Base-by-base conservation (phyloP, 2,329 filamentous ascomycete genomes). In the Aspergillus arachidicola region DNA sequence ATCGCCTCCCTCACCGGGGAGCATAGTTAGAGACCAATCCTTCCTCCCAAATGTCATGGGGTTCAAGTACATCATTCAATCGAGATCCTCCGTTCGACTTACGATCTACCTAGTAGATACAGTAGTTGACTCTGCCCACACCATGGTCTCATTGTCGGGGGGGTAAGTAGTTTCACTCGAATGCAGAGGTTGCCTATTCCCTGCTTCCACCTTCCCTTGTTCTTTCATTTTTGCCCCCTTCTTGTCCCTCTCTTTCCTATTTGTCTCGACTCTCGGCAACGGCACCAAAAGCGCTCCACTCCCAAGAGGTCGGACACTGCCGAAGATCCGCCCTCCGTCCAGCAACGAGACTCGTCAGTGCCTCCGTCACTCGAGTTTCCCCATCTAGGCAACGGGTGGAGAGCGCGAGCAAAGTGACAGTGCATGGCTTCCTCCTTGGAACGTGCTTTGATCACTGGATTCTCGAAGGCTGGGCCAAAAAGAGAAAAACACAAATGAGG, bases 321-420 rank as follows among this genome's bases (percentile, higher is more conserved):
- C 68, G 64, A 67, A 64, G 66, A 64, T 65, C 63, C 68, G 65
- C 50, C 61, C 36, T 41, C 60, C 23, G 62, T 59, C 45, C 26
- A 50, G 53, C 50, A 55, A 63, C 51, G n/a, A 36, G 51, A 57
- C 61, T 66, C 60, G 56, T 67, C 58, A 62, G 56, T 60, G 57
- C 62, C 59, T 61, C 55, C 58, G 56, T 63, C 59, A 58, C 61
- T 55, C 58, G 45, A 58, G 63, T 66, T 64, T 65, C 66, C 65
- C 63, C 61, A 68, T 66, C 51, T 53, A 65, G 66, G 61, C 65
- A 68, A 65, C 50, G 54, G 26, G 66, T 64, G 66, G 66, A 65
- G 64, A 64, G 59, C 19, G 16, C 19, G n/a, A 7, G n/a, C 32
- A 34, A 26, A 46, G 36, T 36, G 46, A 51, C 41, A 54, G 12